Base-by-base conservation (phyloP, 1,139 yeast species). In the Debaryomycetaceae sp. region DNA sequence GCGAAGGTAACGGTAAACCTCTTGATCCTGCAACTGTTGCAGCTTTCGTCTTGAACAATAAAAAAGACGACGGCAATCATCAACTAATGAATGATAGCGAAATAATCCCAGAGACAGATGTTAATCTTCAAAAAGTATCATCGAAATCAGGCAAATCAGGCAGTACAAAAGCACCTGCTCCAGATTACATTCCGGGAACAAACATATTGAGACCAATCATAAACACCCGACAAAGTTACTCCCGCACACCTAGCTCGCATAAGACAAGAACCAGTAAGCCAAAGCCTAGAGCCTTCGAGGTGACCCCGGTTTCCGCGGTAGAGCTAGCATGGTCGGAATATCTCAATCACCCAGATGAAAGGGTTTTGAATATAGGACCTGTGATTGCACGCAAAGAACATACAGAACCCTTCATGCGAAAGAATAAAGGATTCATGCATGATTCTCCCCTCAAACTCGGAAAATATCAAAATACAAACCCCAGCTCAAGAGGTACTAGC, bases 251-350 rank as follows among this genome's bases (percentile, higher is more conserved):
- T 5, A 11, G 49, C 48, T 24, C 50, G 38, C 47, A 52, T 43
- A 49, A 53, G 50, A 50, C 55, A 46, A 36, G 53, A 49, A 40
- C 45, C 34, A 42, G 40, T 8, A 65, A 58, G 44, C 56, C 55
- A 24, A 63, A 63, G 43, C 58, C 69, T 1, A 62, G 59, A 38
- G 55, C 66, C 0, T 45, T 72, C 57, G 79, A 77, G n/a, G 72
- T 78, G 2, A 72, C 83, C 1, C 82, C 87, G 2, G 63, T 80
- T 58, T 72, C 83, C 0, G 69, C 80, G 14, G 58, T 83, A 3
- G 96, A 89, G 55, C 66, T 79, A 23, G 85, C 87, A 29, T 89
- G 93, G 89, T 73, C 79, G 9, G 66, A 71, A 38, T 78, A 76
- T 52, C 68, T 90, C 48, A 68, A 66, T 11, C 81, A 80, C 54